A percentile compares a stretch with the other conserved stretches of the same genome.
Conservation (phyloP, 2,329 filamentous ascomycete genomes). For the Grosmannia huntii region DNA sequence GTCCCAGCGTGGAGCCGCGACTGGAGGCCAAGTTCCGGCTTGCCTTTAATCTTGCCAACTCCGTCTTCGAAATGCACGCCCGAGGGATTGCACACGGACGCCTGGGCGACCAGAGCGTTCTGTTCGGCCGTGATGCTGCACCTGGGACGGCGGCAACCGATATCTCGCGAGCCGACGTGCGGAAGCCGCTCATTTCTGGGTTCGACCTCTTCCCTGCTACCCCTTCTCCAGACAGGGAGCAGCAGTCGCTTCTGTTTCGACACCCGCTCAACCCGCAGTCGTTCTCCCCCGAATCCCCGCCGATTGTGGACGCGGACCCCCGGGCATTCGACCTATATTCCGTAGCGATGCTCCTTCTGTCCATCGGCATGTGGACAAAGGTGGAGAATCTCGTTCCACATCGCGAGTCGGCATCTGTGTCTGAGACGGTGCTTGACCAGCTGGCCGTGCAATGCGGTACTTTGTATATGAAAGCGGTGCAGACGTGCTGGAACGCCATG, state of each 20-base stretch:
- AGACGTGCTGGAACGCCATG: slow-evolving; percentile 58
- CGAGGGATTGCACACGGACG: slow-evolving; percentile 59
- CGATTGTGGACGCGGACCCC: slow-evolving; percentile 36
- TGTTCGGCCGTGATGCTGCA: slow-evolving; percentile 41
- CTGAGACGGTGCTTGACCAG: slow-evolving; percentile 48
- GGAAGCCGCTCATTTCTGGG: slow-evolving; percentile 56
- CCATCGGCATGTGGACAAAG: slow-evolving; percentile 63
- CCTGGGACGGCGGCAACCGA: slow-evolving; percentile 18
- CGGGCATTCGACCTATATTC: slow-evolving; percentile 58
- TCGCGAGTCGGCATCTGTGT: slow-evolving; percentile 36
- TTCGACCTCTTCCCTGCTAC: slow-evolving; percentile 59
- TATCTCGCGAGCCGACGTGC: slow-evolving; percentile 40
- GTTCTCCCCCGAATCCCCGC: slow-evolving; percentile 28
- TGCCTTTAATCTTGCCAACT: slow-evolving; percentile 58
- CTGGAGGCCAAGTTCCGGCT: slow-evolving; percentile 67
- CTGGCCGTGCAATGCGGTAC: slow-evolving; percentile 58
- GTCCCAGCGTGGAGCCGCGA: slow-evolving; percentile 45
- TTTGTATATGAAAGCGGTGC: slow-evolving; percentile 62
- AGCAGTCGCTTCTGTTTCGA: slow-evolving; percentile 39
- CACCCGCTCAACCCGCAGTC: slow-evolving; percentile 51
- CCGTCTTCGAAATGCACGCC: slow-evolving; percentile 60
- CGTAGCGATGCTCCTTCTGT: slow-evolving; percentile 58
- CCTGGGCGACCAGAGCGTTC: slow-evolving; percentile 52
- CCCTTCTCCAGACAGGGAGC: slow-evolving; percentile 19
- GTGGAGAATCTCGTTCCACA: slow-evolving; percentile 40